phyloP scores from a whole-genome alignment of 2,329 filamentous ascomycete genomes.

The Monilinia laxa region DNA sequence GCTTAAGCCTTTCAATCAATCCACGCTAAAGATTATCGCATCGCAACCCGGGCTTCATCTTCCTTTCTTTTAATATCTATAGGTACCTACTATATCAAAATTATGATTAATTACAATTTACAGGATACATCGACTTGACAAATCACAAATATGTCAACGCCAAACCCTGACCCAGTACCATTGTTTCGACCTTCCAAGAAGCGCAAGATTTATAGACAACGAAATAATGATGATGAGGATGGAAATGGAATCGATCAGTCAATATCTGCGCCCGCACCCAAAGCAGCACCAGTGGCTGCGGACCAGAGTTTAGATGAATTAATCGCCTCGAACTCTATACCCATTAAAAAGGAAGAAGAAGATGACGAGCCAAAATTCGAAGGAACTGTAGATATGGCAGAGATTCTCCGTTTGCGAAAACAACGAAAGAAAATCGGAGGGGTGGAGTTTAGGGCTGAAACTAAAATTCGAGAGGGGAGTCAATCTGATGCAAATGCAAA shows the following conservation, averaged over 20 bases:
- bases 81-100: background rate
- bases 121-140: background rate
- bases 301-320: slow-evolving; percentile 38
- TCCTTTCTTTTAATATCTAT: background rate
- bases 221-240: slow-evolving; percentile 42
- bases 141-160: slow-evolving; percentile 22
- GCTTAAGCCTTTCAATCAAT: background rate
- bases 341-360: slow-evolving; percentile 21
- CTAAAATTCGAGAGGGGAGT: slow-evolving; percentile 31
- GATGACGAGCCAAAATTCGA: slow-evolving; percentile 42
- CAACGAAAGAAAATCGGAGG: slow-evolving; percentile 51
- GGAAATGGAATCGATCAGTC: slow-evolving; percentile 17
- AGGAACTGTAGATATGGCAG: slow-evolving; percentile 44
- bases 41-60: background rate
- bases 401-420: slow-evolving; percentile 55
- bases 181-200: slow-evolving; percentile 58
- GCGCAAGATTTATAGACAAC: slow-evolving; percentile 58
- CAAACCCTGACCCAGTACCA: slow-evolving; percentile 12
- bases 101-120: background rate
- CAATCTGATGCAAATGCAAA: slow-evolving; percentile 20
- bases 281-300: slow-evolving; percentile 14
- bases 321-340: slow-evolving; percentile 30
- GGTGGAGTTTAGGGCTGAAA: slow-evolving; percentile 52
- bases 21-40: background rate
- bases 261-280: slow-evolving; percentile 24